These are phyloP conservation scores for Buxus sempervirens DNA, from an alignment of 164 flowering plant species.

Conservation along the genomic window DNA sequence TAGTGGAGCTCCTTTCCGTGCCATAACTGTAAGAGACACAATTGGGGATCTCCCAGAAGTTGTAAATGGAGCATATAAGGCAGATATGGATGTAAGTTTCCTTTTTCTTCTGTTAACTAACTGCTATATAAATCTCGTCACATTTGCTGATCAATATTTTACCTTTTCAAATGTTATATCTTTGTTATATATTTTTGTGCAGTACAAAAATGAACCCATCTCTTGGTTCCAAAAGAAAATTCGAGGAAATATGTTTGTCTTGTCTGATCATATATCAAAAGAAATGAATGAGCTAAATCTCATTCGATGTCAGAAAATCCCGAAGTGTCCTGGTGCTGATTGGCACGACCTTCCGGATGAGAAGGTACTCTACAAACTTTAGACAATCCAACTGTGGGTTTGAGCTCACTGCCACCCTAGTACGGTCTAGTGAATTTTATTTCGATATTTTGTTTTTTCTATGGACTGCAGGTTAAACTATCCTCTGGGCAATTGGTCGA, in stretches of 20 bases:
- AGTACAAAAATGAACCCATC: conserved; percentile 66
- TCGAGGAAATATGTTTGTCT: conserved; percentile 43
- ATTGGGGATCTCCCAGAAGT: conserved; percentile 92
- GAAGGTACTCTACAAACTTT: conserved; percentile 45
- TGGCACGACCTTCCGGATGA: conserved; percentile 92
- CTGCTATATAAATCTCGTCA: background rate
- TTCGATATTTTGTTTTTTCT: background rate
- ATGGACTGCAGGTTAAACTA: conserved; percentile 51
- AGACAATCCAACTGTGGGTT: background rate
- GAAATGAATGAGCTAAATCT: conserved; percentile 90
- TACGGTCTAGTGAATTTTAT: background rate
- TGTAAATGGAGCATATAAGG: conserved; percentile 64
- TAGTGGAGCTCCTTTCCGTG: conserved; percentile 73
- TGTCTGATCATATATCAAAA: conserved; percentile 83
- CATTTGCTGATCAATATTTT: background rate
- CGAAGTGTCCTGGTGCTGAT: conserved; percentile 90
- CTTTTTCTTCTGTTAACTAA: background rate
- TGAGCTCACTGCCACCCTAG: background rate
- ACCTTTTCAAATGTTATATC: background rate
- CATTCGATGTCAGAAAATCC: conserved; percentile 74
- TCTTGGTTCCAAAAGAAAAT: conserved; percentile 95
- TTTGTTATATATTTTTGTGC: conserved; percentile 13
- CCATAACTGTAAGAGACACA: conserved; percentile 85
- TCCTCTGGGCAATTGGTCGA: conserved; percentile 79
- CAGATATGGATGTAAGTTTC: conserved; percentile 42